Evolutionary conservation across 2,329 filamentous ascomycete genomes (phyloP).

Genomic region (Beauveria asiatica): DNA sequence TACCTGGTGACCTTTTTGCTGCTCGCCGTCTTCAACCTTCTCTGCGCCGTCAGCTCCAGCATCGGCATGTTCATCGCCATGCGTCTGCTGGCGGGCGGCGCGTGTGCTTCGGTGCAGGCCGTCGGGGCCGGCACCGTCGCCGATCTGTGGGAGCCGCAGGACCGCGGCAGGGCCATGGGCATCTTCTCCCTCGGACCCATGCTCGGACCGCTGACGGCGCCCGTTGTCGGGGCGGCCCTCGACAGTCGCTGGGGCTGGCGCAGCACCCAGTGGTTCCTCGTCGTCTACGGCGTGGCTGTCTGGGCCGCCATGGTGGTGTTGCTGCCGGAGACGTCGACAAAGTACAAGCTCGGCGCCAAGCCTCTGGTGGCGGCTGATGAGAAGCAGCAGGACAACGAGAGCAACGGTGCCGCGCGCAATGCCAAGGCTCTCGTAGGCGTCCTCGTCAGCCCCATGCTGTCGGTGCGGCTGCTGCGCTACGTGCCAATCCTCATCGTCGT

Average conservation of each 20-base stretch:
- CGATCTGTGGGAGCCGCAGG: constrained; percentile 66
- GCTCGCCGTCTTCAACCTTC: constrained; percentile 61
- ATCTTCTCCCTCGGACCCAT: constrained; percentile 75
- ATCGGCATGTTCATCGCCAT: constrained; percentile 73
- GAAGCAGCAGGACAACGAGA: no score
- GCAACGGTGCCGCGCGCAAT: not conserved
- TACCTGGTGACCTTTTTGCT: constrained; percentile 67
- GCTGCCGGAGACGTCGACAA: constrained; percentile 7
- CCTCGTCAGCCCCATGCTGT: not conserved
- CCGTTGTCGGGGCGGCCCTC: constrained; percentile 69
- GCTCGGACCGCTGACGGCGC: constrained; percentile 64
- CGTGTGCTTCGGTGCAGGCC: constrained; percentile 71
- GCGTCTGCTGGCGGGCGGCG: constrained; percentile 65
- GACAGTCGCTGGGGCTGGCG: constrained; percentile 63
- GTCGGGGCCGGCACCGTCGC: constrained; percentile 78
- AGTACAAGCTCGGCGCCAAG: not conserved
- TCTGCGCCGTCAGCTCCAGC: constrained; percentile 59
- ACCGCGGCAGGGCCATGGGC: constrained; percentile 73
- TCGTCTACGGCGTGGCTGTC: constrained; percentile 57
- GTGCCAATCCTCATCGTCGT: not conserved
- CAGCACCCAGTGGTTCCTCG: constrained; percentile 69
- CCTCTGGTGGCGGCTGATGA: not conserved
- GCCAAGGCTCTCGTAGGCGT: not conserved
- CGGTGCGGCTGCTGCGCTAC: not conserved
- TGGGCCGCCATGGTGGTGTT: constrained; percentile 49